Conservation (phyloP, 129 eudicot species). For the Sambucus nigra region DNA sequence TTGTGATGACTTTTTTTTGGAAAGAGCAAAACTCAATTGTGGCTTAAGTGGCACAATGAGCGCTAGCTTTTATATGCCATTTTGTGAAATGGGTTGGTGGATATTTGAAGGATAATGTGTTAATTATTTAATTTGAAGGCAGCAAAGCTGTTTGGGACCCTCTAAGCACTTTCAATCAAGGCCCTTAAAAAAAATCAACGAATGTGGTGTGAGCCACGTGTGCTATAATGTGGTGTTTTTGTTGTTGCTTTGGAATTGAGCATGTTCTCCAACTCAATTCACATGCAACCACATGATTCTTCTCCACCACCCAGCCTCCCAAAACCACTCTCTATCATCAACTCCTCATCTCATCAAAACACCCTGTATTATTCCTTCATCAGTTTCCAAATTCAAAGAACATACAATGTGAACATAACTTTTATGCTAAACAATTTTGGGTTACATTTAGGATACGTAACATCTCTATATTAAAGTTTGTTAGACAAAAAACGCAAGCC, state of each 20-base stretch:
- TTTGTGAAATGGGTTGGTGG: constrained; percentile 26
- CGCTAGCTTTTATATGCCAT: constrained; percentile 26
- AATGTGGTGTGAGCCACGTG: constrained; percentile 26
- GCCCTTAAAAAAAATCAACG: constrained; percentile 2
- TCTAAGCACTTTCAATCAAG: no score
- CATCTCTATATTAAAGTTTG: no score
- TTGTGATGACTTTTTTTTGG: no score
- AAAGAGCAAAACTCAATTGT: constrained; percentile 19
- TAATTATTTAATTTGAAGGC: constrained; percentile 3
- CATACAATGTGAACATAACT: constrained; percentile 19
- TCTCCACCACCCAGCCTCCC: constrained; percentile 20
- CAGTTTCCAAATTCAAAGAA: constrained; percentile 56
- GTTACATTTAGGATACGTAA: no score
- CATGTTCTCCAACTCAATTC: constrained; percentile 67
- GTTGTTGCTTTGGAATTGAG: constrained; percentile 24
- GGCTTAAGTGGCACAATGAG: constrained; percentile 21
- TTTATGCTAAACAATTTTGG: no score
- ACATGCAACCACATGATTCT: constrained; percentile 81
- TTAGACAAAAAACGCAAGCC: no score
- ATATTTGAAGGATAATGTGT: constrained; percentile 28
- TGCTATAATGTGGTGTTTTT: constrained; percentile 7
- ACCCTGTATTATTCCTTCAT: constrained; percentile 75
- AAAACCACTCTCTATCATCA: constrained; percentile 13
- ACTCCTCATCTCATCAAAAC: constrained; percentile 34
- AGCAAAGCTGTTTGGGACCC: neutral